Percentiles rank a stretch among this genome's conserved stretches.
These are phyloP conservation scores for Sarocladiaceae sp. DNA, from an alignment of 2,329 filamentous ascomycete species.

Conservation along the genomic window DNA sequence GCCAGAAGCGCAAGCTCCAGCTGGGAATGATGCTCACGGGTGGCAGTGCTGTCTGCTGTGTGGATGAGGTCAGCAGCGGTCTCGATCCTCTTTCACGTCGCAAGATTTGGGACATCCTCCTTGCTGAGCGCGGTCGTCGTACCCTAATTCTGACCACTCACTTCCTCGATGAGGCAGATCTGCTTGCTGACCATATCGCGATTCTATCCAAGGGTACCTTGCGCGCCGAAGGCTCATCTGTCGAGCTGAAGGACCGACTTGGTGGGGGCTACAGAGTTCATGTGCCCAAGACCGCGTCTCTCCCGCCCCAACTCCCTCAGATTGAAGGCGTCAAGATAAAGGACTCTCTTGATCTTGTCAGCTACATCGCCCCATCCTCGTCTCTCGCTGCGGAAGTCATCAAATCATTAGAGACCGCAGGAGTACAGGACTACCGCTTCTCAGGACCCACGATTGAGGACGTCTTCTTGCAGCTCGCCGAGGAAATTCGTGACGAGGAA, in stretches of 20 bases:
- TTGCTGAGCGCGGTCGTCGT: conserved; percentile 75
- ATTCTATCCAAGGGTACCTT: conserved; percentile 82
- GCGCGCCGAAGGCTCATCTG: conserved; percentile 78
- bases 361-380: conserved; percentile 69
- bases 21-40: conserved; percentile 94
- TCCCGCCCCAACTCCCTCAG: conserved; percentile 38
- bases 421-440: conserved; percentile 75
- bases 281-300: conserved; percentile 55
- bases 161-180: conserved; percentile 88
- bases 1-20: conserved; percentile 89
- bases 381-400: conserved; percentile 68
- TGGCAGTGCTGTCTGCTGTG: conserved; percentile 80
- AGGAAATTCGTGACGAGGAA: conserved; percentile 63
- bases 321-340: conserved; percentile 55
- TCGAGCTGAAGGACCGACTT: conserved; percentile 75
- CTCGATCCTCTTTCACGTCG: conserved; percentile 80
- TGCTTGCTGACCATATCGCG: conserved; percentile 83
- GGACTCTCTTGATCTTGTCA: conserved; percentile 64
- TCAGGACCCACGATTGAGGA: conserved; percentile 89
- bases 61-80: conserved; percentile 88
- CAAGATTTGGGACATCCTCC: conserved; percentile 91
- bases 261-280: conserved; percentile 84
- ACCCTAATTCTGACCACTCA: conserved; percentile 90
- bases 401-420: conserved; percentile 58
- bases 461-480: conserved; percentile 81